A percentile compares a stretch with the other conserved stretches of the same genome.
phyloP scores from a whole-genome alignment of 371 early-diverging fungal genomes.

The Nematocida sp. region DNA sequence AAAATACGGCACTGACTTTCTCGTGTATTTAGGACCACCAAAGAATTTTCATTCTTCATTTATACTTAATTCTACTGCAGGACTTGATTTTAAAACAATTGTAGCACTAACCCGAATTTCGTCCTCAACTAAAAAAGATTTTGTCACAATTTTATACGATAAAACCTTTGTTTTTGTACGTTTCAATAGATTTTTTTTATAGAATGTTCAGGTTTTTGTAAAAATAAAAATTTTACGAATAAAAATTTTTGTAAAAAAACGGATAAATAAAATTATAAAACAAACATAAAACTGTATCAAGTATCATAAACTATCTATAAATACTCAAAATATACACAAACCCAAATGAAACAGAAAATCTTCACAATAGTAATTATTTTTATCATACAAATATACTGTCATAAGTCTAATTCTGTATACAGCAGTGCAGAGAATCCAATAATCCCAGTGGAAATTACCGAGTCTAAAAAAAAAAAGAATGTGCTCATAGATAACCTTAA shows the following conservation, averaged over 20 bases:
- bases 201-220: not conserved
- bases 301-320: slow-evolving; percentile 9
- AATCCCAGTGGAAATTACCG: not conserved
- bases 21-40: slow-evolving; percentile 42
- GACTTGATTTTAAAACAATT: slow-evolving; percentile 13
- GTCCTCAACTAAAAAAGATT: slow-evolving; percentile 54
- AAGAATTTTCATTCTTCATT: slow-evolving; percentile 42
- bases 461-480: slow-evolving; percentile 31
- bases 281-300: slow-evolving; percentile 36
- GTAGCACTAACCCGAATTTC: slow-evolving; percentile 48
- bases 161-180: slow-evolving; percentile 1
- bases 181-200: slow-evolving; percentile 31
- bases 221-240: not conserved
- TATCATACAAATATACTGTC: not conserved
- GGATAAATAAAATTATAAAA: slow-evolving; percentile 40
- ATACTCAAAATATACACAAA: not conserved
- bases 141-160: not conserved
- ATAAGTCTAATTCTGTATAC: not conserved
- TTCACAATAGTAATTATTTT: not conserved
- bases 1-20: slow-evolving; percentile 50
- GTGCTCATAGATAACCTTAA: not conserved
- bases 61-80: not conserved
- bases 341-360: slow-evolving; percentile 14
- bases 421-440: not conserved
- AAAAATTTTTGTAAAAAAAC: not conserved